These are phyloP conservation scores for Gypsophila paniculata DNA, from an alignment of 179 eudicot species.

Conservation along the genomic window DNA sequence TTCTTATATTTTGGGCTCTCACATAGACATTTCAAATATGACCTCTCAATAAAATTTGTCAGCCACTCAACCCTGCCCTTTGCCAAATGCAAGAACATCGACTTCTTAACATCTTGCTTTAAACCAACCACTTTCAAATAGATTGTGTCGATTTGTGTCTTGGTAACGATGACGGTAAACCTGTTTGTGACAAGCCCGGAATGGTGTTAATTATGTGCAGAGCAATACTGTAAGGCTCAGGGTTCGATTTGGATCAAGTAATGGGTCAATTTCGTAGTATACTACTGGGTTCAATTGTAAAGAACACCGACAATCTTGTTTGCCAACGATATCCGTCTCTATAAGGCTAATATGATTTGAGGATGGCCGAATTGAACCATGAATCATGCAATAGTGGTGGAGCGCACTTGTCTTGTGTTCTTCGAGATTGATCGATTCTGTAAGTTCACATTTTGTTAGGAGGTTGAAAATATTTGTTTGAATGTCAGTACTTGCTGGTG, in stretches of 20 bases:
- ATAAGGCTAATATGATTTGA: too few species aligned
- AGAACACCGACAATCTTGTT: background rate
- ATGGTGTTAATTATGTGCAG: constrained; percentile 26
- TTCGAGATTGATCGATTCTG: too few species aligned
- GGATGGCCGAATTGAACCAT: too few species aligned
- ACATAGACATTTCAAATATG: too few species aligned
- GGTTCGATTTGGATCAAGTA: background rate
- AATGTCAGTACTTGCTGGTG: too few species aligned
- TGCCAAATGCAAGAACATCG: constrained; percentile 39
- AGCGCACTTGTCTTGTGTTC: too few species aligned
- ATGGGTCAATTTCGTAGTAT: background rate
- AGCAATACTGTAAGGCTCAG: background rate
- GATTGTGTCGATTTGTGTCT: constrained; percentile 21
- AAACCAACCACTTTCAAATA: constrained; percentile 30
- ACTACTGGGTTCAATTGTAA: background rate
- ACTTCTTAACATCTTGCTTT: constrained; percentile 24
- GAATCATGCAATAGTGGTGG: too few species aligned
- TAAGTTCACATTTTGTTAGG: too few species aligned
- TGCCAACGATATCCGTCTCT: too few species aligned
- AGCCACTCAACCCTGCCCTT: background rate
- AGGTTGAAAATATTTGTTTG: too few species aligned
- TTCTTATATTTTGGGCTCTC: too few species aligned
- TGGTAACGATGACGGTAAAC: constrained; percentile 15
- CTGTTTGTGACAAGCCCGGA: constrained; percentile 25
- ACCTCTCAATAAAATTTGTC: too few species aligned